Evolutionary conservation across 177 flowering plant species (phyloP).

Genomic region (Vitis hybrid): DNA sequence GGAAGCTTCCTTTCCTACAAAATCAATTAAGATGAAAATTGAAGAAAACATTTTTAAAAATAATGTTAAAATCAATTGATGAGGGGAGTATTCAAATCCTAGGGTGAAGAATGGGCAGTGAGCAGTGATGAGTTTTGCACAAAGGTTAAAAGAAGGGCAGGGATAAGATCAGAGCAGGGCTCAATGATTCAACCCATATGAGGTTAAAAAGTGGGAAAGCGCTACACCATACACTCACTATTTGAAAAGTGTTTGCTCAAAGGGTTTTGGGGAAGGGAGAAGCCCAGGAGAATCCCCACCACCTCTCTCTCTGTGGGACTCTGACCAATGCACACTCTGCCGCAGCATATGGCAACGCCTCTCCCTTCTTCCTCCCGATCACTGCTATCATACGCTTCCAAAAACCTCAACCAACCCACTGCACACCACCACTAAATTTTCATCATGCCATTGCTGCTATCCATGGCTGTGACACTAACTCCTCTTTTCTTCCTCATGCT

Average conservation of each 20-base stretch:
- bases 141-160: not conserved
- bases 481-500: slow-evolving; percentile 12
- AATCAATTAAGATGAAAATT: no score
- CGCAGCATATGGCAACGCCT: slow-evolving; percentile 15
- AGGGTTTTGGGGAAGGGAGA: slow-evolving; percentile 8
- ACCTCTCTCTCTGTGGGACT: not conserved
- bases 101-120: no score
- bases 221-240: slow-evolving; percentile 9
- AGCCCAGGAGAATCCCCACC: not conserved
- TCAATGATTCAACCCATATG: slow-evolving; percentile 29
- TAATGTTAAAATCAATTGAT: no score
- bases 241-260: slow-evolving; percentile 16
- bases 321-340: slow-evolving; percentile 10
- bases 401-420: not conserved
- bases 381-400: slow-evolving; percentile 22
- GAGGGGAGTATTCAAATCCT: no score
- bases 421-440: slow-evolving; percentile 6
- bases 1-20: no score
- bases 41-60: no score
- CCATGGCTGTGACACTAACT: slow-evolving; percentile 5
- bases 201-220: slow-evolving; percentile 14
- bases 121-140: no score
- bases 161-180: slow-evolving; percentile 4
- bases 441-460: not conserved
- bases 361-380: slow-evolving; percentile 10